Base-by-base conservation (phyloP, 2,329 filamentous ascomycete species). In the Microcyclosporella mali region DNA sequence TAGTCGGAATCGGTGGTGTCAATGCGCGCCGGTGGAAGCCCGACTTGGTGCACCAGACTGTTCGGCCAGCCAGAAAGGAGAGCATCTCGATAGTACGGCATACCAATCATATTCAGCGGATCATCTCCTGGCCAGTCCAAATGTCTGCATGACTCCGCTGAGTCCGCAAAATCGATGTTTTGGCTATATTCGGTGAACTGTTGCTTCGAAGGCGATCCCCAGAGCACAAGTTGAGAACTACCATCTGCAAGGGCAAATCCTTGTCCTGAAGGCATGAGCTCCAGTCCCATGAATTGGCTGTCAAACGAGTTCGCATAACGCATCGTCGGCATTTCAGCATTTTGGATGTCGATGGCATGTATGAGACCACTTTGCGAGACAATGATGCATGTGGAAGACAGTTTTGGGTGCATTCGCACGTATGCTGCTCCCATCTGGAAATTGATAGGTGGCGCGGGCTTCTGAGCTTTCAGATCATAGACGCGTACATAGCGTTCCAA, bases 341-440 rank as follows among this genome's bases (percentile, higher is more conserved):
- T 95, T 79, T 94, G 88, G 4, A 98, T 77, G 64, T 98, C 92
- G 38, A 97, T 88, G 11, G 97, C 84, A 62, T 98, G 90, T 64
- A 98, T 85, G 64, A 95, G 88, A 1, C 94, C 92, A 33, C 81
- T 85, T 58, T 94, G 88, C 2, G 90, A 95, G 19, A 89, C 82
- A 37, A 98, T 87, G 47, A 98, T 89, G 57, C 87, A 90, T 0
- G 94, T 97, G 0, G 92, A 95, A 15, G 88, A 84, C 78, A 98
- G 85, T 56, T 88, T 84, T 1, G 94, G 92, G 63, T 98, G 92
- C 85, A 98, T 92, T 45, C 92, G 82, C 32, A 95, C 89, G 69
- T 88, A 94, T 28, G 92, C 90, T 29, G 90, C 92, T 8, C 92
- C 88, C 2, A 88, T 84, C 44, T 92, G 90, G 46, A 83, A 98